Conservation (phyloP, 2,329 filamentous ascomycete species). For the Calonectria pteridis region DNA sequence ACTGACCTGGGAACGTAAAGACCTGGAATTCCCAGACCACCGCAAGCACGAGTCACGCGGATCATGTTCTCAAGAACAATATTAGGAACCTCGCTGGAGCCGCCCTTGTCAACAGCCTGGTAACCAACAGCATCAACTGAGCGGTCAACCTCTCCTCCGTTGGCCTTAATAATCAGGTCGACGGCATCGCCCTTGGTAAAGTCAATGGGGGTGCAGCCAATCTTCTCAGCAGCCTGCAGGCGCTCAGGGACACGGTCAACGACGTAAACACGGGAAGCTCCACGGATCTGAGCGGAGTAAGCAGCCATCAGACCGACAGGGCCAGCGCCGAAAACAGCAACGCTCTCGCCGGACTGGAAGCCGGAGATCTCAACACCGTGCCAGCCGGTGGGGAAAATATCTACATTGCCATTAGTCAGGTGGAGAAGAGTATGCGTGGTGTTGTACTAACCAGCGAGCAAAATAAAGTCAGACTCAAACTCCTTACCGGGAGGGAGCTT, state of each 20-base stretch:
- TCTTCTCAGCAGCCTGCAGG: conserved; percentile 69
- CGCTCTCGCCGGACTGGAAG: conserved; percentile 71
- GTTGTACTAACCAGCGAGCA: conserved; percentile 52
- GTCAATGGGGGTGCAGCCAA: conserved; percentile 71
- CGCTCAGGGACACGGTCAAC: conserved; percentile 73
- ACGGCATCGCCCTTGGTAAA: conserved; percentile 71
- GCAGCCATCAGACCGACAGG: conserved; percentile 76
- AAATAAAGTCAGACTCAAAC: conserved; percentile 71
- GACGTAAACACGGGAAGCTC: conserved; percentile 71
- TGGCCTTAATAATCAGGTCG: conserved; percentile 69
- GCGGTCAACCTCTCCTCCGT: conserved; percentile 72
- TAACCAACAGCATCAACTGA: conserved; percentile 76
- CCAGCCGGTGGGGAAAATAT: conserved; percentile 60
- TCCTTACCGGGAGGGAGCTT: conserved; percentile 71
- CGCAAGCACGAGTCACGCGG: conserved; percentile 70
- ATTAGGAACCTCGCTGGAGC: conserved; percentile 71
- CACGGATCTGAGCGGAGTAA: conserved; percentile 71
- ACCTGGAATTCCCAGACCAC: conserved; percentile 72
- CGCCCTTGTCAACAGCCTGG: conserved; percentile 68
- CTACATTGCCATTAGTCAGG: conserved; percentile 18
- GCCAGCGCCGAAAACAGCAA: conserved; percentile 74
- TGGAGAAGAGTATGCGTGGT: too few species aligned
- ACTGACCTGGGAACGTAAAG: conserved; percentile 57
- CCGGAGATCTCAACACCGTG: conserved; percentile 69
- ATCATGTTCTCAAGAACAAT: conserved; percentile 75